These are phyloP conservation scores for Microsporum audouinii DNA, from an alignment of 2,329 filamentous ascomycete species.

Conservation along the genomic window DNA sequence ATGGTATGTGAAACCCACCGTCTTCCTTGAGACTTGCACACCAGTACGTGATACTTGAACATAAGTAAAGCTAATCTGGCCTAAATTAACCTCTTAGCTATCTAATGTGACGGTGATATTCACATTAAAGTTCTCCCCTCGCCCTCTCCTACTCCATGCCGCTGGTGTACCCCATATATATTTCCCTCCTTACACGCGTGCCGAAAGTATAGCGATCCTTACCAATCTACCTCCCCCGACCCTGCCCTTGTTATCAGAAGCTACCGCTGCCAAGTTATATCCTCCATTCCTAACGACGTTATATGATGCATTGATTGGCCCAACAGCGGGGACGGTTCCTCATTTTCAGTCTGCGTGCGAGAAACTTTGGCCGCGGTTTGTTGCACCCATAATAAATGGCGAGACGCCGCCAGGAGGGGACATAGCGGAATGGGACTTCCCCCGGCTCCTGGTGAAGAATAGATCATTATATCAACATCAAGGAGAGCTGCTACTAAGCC, in stretches of 20 bases:
- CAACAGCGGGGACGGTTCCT: constrained; percentile 67
- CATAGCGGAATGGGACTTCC: constrained; percentile 67
- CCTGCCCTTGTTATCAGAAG: constrained; percentile 22
- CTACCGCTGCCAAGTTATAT: constrained; percentile 29
- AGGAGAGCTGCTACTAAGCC: constrained; percentile 34
- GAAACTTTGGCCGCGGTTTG: constrained; percentile 76
- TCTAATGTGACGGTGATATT: constrained; percentile 66
- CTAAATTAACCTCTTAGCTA: constrained; percentile 44
- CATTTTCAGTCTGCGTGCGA: constrained; percentile 59
- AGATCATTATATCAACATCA: constrained; percentile 36
- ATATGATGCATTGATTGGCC: constrained; percentile 74
- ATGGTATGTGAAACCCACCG: constrained; percentile 45
- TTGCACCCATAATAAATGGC: constrained; percentile 62
- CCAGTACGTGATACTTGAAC: not conserved
- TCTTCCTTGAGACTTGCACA: not conserved
- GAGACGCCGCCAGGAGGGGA: constrained; percentile 35
- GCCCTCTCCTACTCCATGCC: constrained; percentile 57
- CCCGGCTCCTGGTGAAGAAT: constrained; percentile 57
- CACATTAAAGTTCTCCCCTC: constrained; percentile 57
- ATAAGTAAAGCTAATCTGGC: not conserved
- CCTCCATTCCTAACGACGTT: constrained; percentile 69
- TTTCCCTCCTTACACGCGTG: constrained; percentile 73
- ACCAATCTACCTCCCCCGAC: constrained; percentile 41
- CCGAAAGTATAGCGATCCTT: constrained; percentile 68
- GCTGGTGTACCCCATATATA: constrained; percentile 63